phyloP scores from a whole-genome alignment of 1,139 yeast species.

The Debaryomycetaceae sp. region DNA sequence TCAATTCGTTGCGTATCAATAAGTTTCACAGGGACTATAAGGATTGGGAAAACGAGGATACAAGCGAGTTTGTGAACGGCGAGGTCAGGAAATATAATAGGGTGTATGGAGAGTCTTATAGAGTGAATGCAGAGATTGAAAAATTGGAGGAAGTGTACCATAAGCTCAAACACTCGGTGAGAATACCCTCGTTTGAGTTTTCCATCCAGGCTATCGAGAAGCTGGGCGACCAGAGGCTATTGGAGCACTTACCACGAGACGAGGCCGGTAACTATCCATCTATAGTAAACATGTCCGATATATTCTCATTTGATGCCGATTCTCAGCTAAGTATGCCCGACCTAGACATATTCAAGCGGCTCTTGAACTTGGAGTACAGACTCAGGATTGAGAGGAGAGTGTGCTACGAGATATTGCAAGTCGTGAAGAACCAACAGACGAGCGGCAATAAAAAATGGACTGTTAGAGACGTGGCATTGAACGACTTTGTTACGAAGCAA shows the following conservation, averaged over 20 bases:
- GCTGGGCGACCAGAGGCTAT: constrained; percentile 20
- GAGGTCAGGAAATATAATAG: constrained; percentile 30
- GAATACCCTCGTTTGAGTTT: constrained; percentile 27
- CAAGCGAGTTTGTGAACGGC: constrained; percentile 18
- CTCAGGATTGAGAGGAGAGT: constrained; percentile 31
- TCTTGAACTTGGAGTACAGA: constrained; percentile 34
- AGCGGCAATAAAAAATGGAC: constrained; percentile 40
- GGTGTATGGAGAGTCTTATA: constrained; percentile 26
- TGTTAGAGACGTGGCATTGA: constrained; percentile 33
- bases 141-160: constrained; percentile 22
- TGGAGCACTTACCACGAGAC: constrained; percentile 13
- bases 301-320: constrained; percentile 28
- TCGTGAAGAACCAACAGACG: constrained; percentile 29
- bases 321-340: constrained; percentile 28
- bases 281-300: constrained; percentile 16
- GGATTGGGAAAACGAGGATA: constrained; percentile 25
- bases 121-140: constrained; percentile 25
- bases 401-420: constrained; percentile 33
- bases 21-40: constrained; percentile 29
- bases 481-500: constrained; percentile 32
- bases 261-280: constrained; percentile 13
- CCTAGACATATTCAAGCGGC: constrained; percentile 23
- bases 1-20: constrained; percentile 35
- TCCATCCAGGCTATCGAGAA: constrained; percentile 27
- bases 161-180: constrained; percentile 18